Percentiles rank a stretch among this genome's conserved stretches.
Conservation (phyloP, 148 eudicot genomes). For the Chenopodium quinoa region DNA sequence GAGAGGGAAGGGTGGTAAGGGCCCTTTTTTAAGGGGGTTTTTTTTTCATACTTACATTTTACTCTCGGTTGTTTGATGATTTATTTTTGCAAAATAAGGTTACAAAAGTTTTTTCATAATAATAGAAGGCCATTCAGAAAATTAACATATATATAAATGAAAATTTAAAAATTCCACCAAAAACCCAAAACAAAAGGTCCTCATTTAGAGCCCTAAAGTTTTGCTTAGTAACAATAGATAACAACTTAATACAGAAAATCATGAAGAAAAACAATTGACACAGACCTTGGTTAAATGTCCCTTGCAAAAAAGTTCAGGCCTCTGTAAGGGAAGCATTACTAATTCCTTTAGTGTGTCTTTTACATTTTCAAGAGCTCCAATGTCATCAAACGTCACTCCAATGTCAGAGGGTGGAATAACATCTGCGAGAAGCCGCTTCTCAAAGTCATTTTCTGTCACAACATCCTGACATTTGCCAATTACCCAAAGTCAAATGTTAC, state of each 20-base stretch:
- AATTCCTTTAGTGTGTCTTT: constrained; percentile 96
- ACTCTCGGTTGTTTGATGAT: too few relatives aligned
- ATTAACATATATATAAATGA: too few relatives aligned
- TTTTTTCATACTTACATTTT: too few relatives aligned
- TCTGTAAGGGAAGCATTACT: constrained; percentile 96
- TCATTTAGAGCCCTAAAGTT: too few relatives aligned
- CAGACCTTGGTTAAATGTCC: constrained; percentile 92
- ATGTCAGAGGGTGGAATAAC: constrained; percentile 95
- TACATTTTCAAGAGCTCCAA: constrained; percentile 95
- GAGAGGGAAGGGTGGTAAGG: too few relatives aligned
- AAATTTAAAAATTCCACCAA: neutral
- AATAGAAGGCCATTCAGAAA: too few relatives aligned
- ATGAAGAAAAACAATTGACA: constrained; percentile 2
- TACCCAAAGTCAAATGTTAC: constrained; percentile 2
- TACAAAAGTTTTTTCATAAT: too few relatives aligned
- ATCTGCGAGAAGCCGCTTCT: constrained; percentile 81
- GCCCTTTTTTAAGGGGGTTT: too few relatives aligned
- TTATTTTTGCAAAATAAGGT: too few relatives aligned
- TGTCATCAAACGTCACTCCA: constrained; percentile 96
- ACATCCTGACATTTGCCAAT: constrained; percentile 61
- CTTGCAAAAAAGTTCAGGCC: constrained; percentile 97
- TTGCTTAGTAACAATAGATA: neutral
- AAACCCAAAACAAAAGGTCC: too few relatives aligned
- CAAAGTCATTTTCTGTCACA: constrained; percentile 92
- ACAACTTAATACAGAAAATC: constrained; percentile 10